These are phyloP conservation scores for Schizochytrium sp. DNA, from an alignment of 108 stramenopile species.

Conservation along the genomic window DNA sequence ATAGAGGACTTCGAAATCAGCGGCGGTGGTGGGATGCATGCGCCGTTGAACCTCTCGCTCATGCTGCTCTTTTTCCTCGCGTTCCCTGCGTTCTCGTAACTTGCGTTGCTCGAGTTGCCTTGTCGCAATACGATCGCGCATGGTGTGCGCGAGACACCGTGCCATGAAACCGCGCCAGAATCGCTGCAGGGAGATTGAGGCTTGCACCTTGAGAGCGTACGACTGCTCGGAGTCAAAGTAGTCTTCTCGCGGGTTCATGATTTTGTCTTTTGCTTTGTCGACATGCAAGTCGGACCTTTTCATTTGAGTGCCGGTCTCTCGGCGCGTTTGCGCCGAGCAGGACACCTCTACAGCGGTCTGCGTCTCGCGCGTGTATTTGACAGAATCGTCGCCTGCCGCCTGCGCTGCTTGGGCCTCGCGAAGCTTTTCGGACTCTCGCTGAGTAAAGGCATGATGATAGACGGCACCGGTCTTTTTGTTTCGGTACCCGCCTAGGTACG, in stretches of 20 bases:
- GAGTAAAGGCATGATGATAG: slow-evolving; percentile 51
- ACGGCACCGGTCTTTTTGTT: slow-evolving; percentile 38
- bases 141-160: slow-evolving; percentile 24
- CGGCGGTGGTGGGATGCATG: slow-evolving; percentile 33
- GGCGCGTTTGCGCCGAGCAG: slow-evolving; percentile 29
- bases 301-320: slow-evolving; percentile 56
- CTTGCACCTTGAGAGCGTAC: slow-evolving; percentile 25
- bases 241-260: slow-evolving; percentile 6
- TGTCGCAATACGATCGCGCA: slow-evolving; percentile 24
- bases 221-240: slow-evolving; percentile 50
- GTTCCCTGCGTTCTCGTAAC: background rate
- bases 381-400: background rate
- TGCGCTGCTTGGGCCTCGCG: background rate
- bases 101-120: slow-evolving; percentile 9
- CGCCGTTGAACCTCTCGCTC: slow-evolving; percentile 40
- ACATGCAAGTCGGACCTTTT: slow-evolving; percentile 37
- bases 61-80: background rate
- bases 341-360: slow-evolving; percentile 39
- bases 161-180: slow-evolving; percentile 52
- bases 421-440: slow-evolving; percentile 20
- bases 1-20: slow-evolving; percentile 47
- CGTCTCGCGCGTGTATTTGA: slow-evolving; percentile 42
- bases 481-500: slow-evolving; percentile 51
- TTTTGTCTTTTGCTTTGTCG: slow-evolving; percentile 24
- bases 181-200: slow-evolving; percentile 38